Base-by-base conservation (phyloP, 1,139 yeast genomes). In the Williopsis jadinii region DNA sequence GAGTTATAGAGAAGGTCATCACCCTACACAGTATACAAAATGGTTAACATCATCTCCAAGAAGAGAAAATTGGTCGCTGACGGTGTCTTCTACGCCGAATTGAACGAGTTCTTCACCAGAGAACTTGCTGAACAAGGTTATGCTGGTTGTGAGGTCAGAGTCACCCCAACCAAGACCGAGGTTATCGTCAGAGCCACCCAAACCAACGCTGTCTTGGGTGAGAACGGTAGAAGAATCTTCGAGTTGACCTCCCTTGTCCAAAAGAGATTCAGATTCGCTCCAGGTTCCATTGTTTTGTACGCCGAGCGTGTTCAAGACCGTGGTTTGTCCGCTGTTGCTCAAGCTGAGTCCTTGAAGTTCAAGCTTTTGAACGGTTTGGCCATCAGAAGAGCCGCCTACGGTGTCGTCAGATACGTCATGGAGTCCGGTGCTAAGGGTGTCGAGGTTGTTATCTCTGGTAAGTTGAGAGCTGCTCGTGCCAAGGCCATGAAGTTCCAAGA, bases 371-470 rank as follows among this genome's bases (percentile, higher is more conserved):
- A 83, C 76, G 98, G 98, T 79, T 84, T 92, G 70, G 97, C 98
- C 68, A 88, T 92, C 80, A 90, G 98, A 82, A 87, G 98, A 80
- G 98, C 98, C 64, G 97, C 97, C 64, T 92, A 92, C 86, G 97
- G 98, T 87, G 97, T 94, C 64, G 95, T 94, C 75, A 90, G 98
- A 82, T 88, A 83, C 81, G 96, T 95, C 67, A 94, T 92, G 97
- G 97, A 90, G 74, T 88, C 97, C 58, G 98, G 98, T 75, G 99
- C 98, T 69, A 94, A 94, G 86, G 99, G 99, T 88, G 97, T 94
- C 66, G 97, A 92, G 77, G 97, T 90, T 71, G 97, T 92, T 63
- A 86, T 90, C 68, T 87, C 97, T 60, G 98, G 98, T 84, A 92
- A 92, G 79, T 84, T 94, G 73, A 87, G 97, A 81, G 98, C 97